Conservation (phyloP, 495 filamentous ascomycete genomes). For the Aspergillus kassunensis region DNA sequence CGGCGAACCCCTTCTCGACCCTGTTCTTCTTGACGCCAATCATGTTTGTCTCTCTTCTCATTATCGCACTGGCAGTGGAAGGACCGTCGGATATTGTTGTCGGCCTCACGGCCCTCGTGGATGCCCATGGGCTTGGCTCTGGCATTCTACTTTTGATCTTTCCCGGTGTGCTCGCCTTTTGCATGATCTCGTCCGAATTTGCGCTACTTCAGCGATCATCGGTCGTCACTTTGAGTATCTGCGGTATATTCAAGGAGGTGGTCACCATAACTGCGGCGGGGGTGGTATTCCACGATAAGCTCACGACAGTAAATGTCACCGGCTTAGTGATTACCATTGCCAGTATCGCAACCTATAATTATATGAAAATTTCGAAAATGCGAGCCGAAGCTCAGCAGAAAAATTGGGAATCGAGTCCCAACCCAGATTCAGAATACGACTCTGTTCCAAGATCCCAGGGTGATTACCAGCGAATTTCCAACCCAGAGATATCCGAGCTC, state of each 20-base stretch:
- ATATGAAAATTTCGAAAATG: conserved; percentile 91
- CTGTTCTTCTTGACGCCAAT: conserved; percentile 96
- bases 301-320: conserved; percentile 84
- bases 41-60: conserved; percentile 83
- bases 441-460: conserved; percentile 22
- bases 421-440: conserved; percentile 31
- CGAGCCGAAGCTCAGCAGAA: conserved; percentile 54
- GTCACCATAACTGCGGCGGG: conserved; percentile 91
- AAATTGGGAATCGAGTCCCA: conserved; percentile 28
- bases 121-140: conserved; percentile 58
- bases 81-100: conserved; percentile 61
- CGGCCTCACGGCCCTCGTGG: conserved; percentile 58
- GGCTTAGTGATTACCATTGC: conserved; percentile 84
- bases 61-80: conserved; percentile 83
- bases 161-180: conserved; percentile 86
- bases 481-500: conserved; percentile 24
- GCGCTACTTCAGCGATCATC: conserved; percentile 91
- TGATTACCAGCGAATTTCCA: conserved; percentile 27
- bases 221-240: conserved; percentile 93
- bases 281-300: conserved; percentile 80
- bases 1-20: conserved; percentile 91
- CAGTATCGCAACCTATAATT: conserved; percentile 89
- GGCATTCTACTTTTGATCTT: conserved; percentile 70
- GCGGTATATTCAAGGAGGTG: conserved; percentile 98
- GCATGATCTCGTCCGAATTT: conserved; percentile 96